Evolutionary conservation across 2,329 filamentous ascomycete species (phyloP), one percentile per base, ranked within the genome.

Genomic region (Colletotrichum sp.): DNA sequence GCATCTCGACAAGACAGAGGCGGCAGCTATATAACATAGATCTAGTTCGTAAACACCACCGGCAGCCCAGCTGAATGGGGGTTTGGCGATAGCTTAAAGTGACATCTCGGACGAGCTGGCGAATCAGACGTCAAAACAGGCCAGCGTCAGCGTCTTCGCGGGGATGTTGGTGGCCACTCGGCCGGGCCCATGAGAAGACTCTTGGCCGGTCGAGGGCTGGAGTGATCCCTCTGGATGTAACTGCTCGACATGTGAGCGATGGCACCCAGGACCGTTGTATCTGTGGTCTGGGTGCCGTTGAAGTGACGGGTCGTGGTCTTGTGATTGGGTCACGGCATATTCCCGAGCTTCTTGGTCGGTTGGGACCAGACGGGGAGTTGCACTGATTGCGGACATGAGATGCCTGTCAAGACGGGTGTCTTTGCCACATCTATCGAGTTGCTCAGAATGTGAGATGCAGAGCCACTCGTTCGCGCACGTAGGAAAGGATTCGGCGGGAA

Each of bases 171-270:
- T 61, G 27, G 38, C 36, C 38, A 34, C 47, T 43, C 43, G 55
- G 33, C 27, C 24, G 38, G 18, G 38, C 18, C 18, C 21, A 16
- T 66, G 38, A 61, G 38, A 27, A 27, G n/a, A n/a, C 4, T 13
- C n/a, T 16, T 38, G 55, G 27, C 43, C 47, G 54, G 33, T 31
- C 62, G 13, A 15, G 68, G 66, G 61, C 55, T 43, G 55, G 51
- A 51, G 43, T 54, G 57, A 18, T 55, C 47, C 43, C n/a, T 71
- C 27, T 51, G 54, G 36, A 58, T 73, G 68, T 47, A 36, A 63
- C 43, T 31, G 55, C 65, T 43, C 63, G 38, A 66, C 71, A 72
- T 63, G 62, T 73, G 71, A 62, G 68, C 71, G 62, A 72, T 73
- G 71, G 21, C 29, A 63, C 33, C 62, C 68, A 73, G 67, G 71